Evolutionary conservation across 345 rosid genomes (phyloP), one percentile per base, ranked within the genome.

Genomic region (Boechera retrofracta): DNA sequence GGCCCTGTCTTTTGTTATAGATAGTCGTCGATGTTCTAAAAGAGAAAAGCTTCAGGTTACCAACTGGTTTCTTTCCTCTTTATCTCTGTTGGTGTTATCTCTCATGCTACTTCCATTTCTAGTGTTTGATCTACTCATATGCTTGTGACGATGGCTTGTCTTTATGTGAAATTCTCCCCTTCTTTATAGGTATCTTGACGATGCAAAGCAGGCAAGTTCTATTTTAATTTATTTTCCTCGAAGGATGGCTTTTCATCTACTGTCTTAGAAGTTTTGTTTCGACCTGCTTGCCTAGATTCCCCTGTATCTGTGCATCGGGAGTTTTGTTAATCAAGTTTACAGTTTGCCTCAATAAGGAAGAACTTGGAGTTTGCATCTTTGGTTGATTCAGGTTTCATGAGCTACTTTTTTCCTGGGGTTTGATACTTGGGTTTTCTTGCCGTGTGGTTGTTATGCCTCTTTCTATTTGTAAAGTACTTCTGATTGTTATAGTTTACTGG

Each of bases 401-500:
- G n/a, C 18, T 56, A 29, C 18, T 31, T 31, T 9, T 56, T 31
- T 7, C 10, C 7, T 56, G 38, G n/a, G 36, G 38, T 13, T 55
- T 55, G 18, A 12, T 1, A 31, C 36, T 55, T 55, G 60, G 33
- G 60, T 29, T 29, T 55, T 18, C 13, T 6, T 12, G 36, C n/a
- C 7, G 12, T 53, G 36, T 55, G 10, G 18, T 13, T 13, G 36
- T 55, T 28, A 55, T 16, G 4, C 4, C 60, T 13, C 61, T 12
- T 35, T 56, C 21, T 1, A 31, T 13, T 12, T 56, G 10, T 56
- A 18, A 56, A 55, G 12, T 55, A 55, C 36, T 7, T 39, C 44
- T 54, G 33, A 55, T 29, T 55, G 60, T 29, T 55, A 55, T 13
- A 55, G 60, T 12, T 55, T 29, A 29, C 10, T 29, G 60, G 60